Conservation (phyloP, 2,329 filamentous ascomycete genomes). For the Xylaria polymorpha region DNA sequence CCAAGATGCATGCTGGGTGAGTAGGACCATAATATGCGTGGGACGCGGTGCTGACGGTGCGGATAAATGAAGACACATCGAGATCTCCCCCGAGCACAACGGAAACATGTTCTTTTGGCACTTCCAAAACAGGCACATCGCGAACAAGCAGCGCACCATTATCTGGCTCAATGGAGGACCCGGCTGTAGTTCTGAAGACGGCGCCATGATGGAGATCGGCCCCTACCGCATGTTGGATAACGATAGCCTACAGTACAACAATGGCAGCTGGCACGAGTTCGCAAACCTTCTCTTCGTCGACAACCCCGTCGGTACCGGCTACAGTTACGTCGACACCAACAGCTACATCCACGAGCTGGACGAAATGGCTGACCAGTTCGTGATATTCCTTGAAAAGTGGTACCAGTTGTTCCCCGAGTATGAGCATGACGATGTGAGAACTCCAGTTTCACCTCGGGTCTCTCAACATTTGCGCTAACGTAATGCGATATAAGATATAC, state of each 20-base stretch:
- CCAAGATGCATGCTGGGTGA: conserved; percentile 99
- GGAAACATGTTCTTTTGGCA: conserved; percentile 99
- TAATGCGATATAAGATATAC: conserved; percentile 73
- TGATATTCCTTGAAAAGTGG: conserved; percentile 91
- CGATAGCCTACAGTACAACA: conserved; percentile 78
- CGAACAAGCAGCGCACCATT: conserved; percentile 87
- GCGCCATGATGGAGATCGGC: conserved; percentile 94
- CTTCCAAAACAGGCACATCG: conserved; percentile 94
- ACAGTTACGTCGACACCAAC: conserved; percentile 93
- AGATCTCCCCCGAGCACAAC: conserved; percentile 84
- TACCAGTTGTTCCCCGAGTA: conserved; percentile 93
- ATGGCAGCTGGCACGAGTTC: conserved; percentile 99
- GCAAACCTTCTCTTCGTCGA: conserved; percentile 97
- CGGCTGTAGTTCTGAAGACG: conserved; percentile 97
- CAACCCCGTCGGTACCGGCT: conserved; percentile 95
- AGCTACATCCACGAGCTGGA: conserved; percentile 86
- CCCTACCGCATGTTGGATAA: conserved; percentile 87
- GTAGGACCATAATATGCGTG: conserved; percentile 50
- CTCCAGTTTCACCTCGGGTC: neutral
- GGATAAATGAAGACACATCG: conserved; percentile 77
- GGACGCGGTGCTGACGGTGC: conserved; percentile 31
- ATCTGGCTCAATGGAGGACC: conserved; percentile 98
- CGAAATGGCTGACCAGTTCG: conserved; percentile 89
- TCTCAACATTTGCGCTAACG: conserved; percentile 10
- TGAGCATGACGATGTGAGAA: conserved; percentile 85